Base-by-base conservation (phyloP, 371 early-diverging fungal species). In the Apophysomyces variabilis region DNA sequence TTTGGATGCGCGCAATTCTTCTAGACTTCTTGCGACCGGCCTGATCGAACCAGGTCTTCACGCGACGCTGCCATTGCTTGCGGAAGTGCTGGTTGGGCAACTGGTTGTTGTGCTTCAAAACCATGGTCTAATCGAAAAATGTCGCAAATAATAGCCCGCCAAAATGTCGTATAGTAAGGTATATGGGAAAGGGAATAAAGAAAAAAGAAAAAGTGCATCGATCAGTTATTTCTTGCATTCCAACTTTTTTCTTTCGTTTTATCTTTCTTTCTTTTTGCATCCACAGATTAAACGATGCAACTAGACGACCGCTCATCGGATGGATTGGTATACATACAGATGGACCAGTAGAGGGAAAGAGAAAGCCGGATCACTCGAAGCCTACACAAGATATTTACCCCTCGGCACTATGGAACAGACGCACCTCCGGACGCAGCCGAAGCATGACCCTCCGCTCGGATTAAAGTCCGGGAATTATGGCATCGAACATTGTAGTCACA, bases 41-140 rank as follows among this genome's bases (percentile, higher is more conserved):
- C 87, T 99, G 99, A 87, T 98, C 90, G 90, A 99, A 99, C 99
- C 99, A 99, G 73, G 98, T 98, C 91, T 94, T 95, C 72, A 99
- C 98, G 75, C 94, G 96, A 70, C 87, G 82, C 83, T 96, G 93
- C 95, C 99, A 98, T 87, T 98, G 94, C 93, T 99, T 99, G 85
- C 95, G 98, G 93, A 98, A 97, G 82, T 99, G 99, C 79, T 84
- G 89, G 87, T 96, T 98, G 86, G 97, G 99, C 87, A 99, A 86
- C 80, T 91, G 90, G 87, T 99, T 97, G 94, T 99, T 99, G 92
- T 98, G 99, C 89, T 92, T 95, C 94, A 96, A 82, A 77, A 82
- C 82, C 82, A 82, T 82, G 67, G 70, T 57, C 65, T 62, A 63
- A 26, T 43, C n/a, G 38, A 26, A 26, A 26, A 26, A 26, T 26